A percentile compares a stretch with the other conserved stretches of the same genome.
These are phyloP conservation scores for Eucalyptus virginea DNA, from an alignment of 345 rosid species.

Conservation along the genomic window DNA sequence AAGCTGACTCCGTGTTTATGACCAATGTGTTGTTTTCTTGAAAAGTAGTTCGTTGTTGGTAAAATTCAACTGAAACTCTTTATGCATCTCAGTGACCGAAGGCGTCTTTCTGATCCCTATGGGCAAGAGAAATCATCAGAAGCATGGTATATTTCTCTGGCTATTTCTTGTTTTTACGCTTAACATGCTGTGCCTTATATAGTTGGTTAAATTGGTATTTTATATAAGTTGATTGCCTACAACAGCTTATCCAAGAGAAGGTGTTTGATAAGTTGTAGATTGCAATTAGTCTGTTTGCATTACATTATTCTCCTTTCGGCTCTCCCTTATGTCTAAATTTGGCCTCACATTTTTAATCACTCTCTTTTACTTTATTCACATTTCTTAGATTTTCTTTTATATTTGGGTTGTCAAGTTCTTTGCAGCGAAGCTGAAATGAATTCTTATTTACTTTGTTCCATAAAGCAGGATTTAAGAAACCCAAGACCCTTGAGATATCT, in stretches of 20 bases:
- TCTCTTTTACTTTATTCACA: background rate
- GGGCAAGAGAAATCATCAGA: background rate
- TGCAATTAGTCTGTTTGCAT: background rate
- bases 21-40: background rate
- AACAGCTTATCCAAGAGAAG: background rate
- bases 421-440: background rate
- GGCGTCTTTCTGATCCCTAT: background rate
- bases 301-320: background rate
- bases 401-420: background rate
- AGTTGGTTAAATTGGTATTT: background rate
- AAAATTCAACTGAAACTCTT: background rate
- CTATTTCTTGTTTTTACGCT: background rate
- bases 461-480: slow-evolving; percentile 24
- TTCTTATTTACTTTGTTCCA: background rate
- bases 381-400: background rate
- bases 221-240: background rate
- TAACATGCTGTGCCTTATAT: background rate
- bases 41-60: background rate
- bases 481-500: slow-evolving; percentile 1
- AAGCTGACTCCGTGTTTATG: background rate
- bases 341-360: background rate
- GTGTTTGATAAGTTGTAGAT: background rate
- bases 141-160: background rate
- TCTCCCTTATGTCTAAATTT: background rate
- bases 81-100: background rate